Percentiles rank a stretch among this genome's conserved stretches.
phyloP scores from a whole-genome alignment of 306 rosid genomes.

The Carpinus fangiana region DNA sequence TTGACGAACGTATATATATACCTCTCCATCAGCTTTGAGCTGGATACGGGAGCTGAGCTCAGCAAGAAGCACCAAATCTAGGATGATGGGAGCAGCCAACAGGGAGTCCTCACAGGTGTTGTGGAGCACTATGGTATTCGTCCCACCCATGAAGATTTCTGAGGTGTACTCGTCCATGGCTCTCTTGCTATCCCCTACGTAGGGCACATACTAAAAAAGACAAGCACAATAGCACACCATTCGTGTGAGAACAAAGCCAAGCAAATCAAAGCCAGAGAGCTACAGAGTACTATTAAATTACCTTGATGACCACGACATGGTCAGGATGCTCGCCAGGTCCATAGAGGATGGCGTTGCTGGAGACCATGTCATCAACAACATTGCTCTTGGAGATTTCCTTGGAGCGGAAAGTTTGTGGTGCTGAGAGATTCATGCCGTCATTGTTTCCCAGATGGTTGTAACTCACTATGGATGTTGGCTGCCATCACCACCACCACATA shows the following conservation, averaged over 20 bases:
- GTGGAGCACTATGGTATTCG: slow-evolving; percentile 89
- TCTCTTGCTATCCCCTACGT: slow-evolving; percentile 96
- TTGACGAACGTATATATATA: slow-evolving; percentile 30
- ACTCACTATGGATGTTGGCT: slow-evolving; percentile 99
- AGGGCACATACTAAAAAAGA: slow-evolving; percentile 78
- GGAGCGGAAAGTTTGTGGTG: slow-evolving; percentile 96
- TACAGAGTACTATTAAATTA: slow-evolving; percentile 18
- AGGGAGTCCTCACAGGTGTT: slow-evolving; percentile 99
- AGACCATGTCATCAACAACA: slow-evolving; percentile 97
- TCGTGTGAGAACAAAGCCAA: not conserved
- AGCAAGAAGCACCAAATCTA: slow-evolving; percentile 95
- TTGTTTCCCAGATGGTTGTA: slow-evolving; percentile 98
- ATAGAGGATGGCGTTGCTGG: slow-evolving; percentile 88
- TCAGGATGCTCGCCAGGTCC: slow-evolving; percentile 98
- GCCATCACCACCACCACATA: slow-evolving; percentile 28
- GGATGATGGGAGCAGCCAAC: slow-evolving; percentile 93
- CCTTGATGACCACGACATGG: slow-evolving; percentile 97
- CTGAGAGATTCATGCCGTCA: slow-evolving; percentile 98
- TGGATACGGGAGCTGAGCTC: slow-evolving; percentile 96
- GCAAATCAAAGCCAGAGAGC: not conserved
- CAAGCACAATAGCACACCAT: slow-evolving; percentile 20
- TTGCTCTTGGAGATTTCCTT: slow-evolving; percentile 98
- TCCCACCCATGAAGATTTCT: slow-evolving; percentile 98
- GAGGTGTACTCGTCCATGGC: slow-evolving; percentile 99
- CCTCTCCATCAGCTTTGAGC: slow-evolving; percentile 92